Conservation (phyloP, 2,329 filamentous ascomycete species). For the Metarhizium humberi region DNA sequence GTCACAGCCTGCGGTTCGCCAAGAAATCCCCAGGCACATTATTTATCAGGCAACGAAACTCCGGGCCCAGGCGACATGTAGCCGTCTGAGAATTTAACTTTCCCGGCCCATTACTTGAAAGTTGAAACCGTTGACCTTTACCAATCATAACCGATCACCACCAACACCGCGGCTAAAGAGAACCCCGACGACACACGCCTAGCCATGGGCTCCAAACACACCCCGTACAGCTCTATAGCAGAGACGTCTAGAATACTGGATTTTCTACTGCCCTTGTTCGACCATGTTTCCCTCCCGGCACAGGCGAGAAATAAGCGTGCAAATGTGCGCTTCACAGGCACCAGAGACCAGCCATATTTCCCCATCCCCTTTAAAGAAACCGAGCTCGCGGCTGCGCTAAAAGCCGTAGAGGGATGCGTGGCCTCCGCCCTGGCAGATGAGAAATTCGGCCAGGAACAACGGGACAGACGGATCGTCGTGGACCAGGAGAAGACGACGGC, state of each 20-base stretch:
- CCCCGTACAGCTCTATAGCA: slow-evolving; percentile 14
- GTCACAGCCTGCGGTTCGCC: no score
- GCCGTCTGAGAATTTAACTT: no score
- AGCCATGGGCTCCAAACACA: slow-evolving; percentile 1
- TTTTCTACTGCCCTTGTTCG: slow-evolving; percentile 15
- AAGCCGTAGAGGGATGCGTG: slow-evolving; percentile 30
- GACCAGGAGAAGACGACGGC: slow-evolving; percentile 31
- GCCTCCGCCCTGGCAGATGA: slow-evolving; percentile 22
- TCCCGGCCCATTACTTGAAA: no score
- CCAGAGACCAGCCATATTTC: slow-evolving; percentile 30
- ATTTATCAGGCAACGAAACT: no score
- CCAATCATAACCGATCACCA: no score
- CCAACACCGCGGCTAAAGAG: no score
- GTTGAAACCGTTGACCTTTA: no score
- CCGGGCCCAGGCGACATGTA: no score
- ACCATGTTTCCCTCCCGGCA: slow-evolving; percentile 19
- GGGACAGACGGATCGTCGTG: slow-evolving; percentile 16
- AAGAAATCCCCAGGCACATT: no score
- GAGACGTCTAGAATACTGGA: slow-evolving; percentile 17
- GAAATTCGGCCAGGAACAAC: slow-evolving; percentile 7
- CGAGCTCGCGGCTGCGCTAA: slow-evolving; percentile 32
- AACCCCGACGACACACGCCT: no score
- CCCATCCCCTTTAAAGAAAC: slow-evolving; percentile 39
- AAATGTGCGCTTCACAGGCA: slow-evolving; percentile 23
- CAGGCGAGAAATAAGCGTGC: slow-evolving; percentile 14